Conservation (phyloP, 352 stramenopile genomes). For the Phytophthora aleatoria region DNA sequence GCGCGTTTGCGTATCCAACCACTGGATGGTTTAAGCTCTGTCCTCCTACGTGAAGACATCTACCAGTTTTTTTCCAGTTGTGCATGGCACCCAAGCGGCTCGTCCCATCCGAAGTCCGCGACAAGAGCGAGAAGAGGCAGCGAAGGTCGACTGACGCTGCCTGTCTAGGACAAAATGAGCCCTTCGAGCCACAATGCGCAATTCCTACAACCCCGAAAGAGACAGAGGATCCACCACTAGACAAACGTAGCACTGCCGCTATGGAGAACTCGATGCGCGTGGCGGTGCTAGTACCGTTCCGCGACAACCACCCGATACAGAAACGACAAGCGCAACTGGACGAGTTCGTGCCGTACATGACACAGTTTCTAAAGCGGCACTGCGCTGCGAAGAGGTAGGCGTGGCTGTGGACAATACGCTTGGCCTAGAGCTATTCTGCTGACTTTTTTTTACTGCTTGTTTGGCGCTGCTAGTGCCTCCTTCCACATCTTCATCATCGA, state of each 20-base stretch:
- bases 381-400: conserved; percentile 26
- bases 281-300: conserved; percentile 93
- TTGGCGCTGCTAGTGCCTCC: conserved; percentile 24
- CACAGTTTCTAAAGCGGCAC: conserved; percentile 69
- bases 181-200: not conserved
- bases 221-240: not conserved
- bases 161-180: conserved; percentile 10
- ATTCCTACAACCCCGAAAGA: conserved; percentile 11
- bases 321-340: conserved; percentile 87
- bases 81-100: conserved; percentile 28
- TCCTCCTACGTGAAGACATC: conserved; percentile 52
- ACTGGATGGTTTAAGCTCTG: conserved; percentile 89
- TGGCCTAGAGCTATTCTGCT: not conserved
- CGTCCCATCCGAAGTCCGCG: conserved; percentile 1
- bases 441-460: not conserved
- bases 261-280: conserved; percentile 43
- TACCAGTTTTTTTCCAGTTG: conserved; percentile 67
- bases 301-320: conserved; percentile 91
- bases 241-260: not conserved
- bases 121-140: conserved; percentile 22
- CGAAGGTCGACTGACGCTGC: not conserved
- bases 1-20: conserved; percentile 80
- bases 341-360: conserved; percentile 93
- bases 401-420: not conserved
- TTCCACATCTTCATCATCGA: conserved; percentile 96